Evolutionary conservation across 768 basidiomycete genomes (phyloP).

Genomic region (Tricholoma sp.): DNA sequence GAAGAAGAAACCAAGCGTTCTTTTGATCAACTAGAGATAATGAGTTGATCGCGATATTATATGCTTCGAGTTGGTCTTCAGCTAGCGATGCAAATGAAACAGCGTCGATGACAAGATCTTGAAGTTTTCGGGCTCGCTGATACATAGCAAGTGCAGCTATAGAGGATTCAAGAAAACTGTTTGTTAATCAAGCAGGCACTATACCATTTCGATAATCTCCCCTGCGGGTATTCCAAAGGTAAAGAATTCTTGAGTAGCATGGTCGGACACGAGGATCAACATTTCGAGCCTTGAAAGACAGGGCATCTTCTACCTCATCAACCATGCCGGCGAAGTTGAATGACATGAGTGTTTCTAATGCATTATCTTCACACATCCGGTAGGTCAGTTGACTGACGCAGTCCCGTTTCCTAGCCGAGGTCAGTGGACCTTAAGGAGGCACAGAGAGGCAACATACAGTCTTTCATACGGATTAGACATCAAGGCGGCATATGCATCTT

Average conservation of each 20-base stretch:
- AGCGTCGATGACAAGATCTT: slow-evolving; percentile 43
- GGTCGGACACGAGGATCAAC: slow-evolving; percentile 83
- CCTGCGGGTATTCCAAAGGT: slow-evolving; percentile 85
- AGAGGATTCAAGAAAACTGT: slow-evolving; percentile 7
- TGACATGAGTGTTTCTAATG: slow-evolving; percentile 70
- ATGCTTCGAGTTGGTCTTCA: slow-evolving; percentile 74
- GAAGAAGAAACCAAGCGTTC: slow-evolving; percentile 80
- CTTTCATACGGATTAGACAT: slow-evolving; percentile 70
- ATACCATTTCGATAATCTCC: slow-evolving; percentile 90
- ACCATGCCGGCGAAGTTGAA: slow-evolving; percentile 84
- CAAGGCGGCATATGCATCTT: slow-evolving; percentile 82
- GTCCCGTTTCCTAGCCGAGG: slow-evolving; percentile 64
- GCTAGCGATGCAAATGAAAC: slow-evolving; percentile 39
- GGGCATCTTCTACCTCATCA: slow-evolving; percentile 81
- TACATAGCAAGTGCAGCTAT: slow-evolving; percentile 92
- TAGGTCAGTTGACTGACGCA: slow-evolving; percentile 79
- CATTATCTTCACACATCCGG: slow-evolving; percentile 88
- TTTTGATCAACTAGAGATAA: slow-evolving; percentile 76
- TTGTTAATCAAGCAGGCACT: slow-evolving; percentile 22
- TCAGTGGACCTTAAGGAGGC: slow-evolving; percentile 3
- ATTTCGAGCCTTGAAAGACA: slow-evolving; percentile 92
- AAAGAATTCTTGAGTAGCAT: slow-evolving; percentile 87
- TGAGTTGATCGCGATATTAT: slow-evolving; percentile 84
- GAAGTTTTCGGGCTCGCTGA: slow-evolving; percentile 79
- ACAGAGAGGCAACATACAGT: slow-evolving; percentile 52